These are phyloP conservation scores for Lodderomyces parapsilosis DNA, from an alignment of 1,139 yeast genomes.

Conservation along the genomic window DNA sequence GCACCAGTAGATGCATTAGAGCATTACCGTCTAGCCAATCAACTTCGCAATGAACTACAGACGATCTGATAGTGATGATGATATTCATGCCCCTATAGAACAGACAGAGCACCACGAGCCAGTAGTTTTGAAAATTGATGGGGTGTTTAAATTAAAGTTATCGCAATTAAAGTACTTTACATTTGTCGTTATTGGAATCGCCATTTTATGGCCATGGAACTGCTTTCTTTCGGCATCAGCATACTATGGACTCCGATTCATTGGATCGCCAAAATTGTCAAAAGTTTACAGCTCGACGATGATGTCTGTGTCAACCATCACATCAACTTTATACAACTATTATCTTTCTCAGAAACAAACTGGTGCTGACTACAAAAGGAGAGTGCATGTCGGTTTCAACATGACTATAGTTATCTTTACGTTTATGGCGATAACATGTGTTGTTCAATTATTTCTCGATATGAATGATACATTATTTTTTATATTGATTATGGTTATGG, in stretches of 20 bases:
- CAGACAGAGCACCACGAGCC: conserved; percentile 21
- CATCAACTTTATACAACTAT: conserved; percentile 61
- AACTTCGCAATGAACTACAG: conserved; percentile 10
- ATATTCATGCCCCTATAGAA: background rate
- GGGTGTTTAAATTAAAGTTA: conserved; percentile 21
- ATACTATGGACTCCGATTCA: conserved; percentile 69
- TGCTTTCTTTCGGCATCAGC: conserved; percentile 84
- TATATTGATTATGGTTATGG: conserved; percentile 53
- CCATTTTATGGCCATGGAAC: conserved; percentile 96
- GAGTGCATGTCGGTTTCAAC: conserved; percentile 61
- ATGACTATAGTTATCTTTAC: conserved; percentile 58
- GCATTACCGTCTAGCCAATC: too few species aligned
- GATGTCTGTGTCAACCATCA: conserved; percentile 84
- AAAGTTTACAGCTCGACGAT: conserved; percentile 74
- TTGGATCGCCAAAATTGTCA: conserved; percentile 50
- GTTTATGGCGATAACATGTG: conserved; percentile 51
- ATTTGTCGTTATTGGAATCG: conserved; percentile 68
- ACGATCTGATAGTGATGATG: conserved; percentile 12
- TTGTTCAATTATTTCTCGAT: conserved; percentile 38
- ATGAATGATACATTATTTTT: conserved; percentile 44
- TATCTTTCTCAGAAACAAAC: conserved; percentile 68
- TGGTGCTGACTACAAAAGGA: conserved; percentile 56
- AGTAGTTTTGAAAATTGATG: conserved; percentile 22
- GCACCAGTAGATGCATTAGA: background rate
- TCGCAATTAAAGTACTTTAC: conserved; percentile 56